Evolutionary conservation across 768 basidiomycete genomes (phyloP).

Genomic region (Sutorius australiensis): DNA sequence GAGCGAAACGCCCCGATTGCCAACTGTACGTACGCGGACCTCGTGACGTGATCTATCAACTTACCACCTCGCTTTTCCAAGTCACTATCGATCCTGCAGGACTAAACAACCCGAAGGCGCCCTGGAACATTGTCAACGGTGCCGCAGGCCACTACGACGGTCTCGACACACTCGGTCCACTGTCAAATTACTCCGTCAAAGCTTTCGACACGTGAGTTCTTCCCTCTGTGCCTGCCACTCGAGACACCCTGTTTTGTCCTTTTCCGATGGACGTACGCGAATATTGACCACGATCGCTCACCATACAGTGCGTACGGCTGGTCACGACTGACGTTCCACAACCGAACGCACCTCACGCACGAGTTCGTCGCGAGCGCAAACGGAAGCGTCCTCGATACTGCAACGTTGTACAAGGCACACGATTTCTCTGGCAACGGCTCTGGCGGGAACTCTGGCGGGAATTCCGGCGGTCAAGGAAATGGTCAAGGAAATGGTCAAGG

Average conservation of each 20-base stretch:
- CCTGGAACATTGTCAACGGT: constrained; percentile 29
- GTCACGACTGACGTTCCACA: constrained; percentile 30
- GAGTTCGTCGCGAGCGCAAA: constrained; percentile 30
- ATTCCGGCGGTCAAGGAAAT: no score
- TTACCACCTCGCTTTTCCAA: neutral
- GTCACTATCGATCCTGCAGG: constrained; percentile 21
- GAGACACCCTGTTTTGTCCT: no score
- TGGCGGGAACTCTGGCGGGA: neutral
- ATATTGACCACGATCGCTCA: neutral
- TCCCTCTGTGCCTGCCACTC: neutral
- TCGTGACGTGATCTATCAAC: neutral
- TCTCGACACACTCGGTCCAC: constrained; percentile 9
- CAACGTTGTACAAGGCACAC: constrained; percentile 25
- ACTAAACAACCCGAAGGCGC: constrained; percentile 22
- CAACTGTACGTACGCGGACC: constrained; percentile 14
- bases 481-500: neutral
- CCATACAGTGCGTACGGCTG: constrained; percentile 22
- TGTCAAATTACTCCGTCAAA: constrained; percentile 7
- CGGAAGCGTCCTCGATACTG: constrained; percentile 22
- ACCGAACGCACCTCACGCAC: constrained; percentile 28
- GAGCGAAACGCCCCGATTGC: constrained; percentile 28
- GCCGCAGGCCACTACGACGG: constrained; percentile 29
- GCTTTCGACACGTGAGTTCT: constrained; percentile 14
- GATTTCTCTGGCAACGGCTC: neutral
- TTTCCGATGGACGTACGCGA: no score